Conservation (phyloP, 495 filamentous ascomycete species). For the Lasiosphaeria miniovina region DNA sequence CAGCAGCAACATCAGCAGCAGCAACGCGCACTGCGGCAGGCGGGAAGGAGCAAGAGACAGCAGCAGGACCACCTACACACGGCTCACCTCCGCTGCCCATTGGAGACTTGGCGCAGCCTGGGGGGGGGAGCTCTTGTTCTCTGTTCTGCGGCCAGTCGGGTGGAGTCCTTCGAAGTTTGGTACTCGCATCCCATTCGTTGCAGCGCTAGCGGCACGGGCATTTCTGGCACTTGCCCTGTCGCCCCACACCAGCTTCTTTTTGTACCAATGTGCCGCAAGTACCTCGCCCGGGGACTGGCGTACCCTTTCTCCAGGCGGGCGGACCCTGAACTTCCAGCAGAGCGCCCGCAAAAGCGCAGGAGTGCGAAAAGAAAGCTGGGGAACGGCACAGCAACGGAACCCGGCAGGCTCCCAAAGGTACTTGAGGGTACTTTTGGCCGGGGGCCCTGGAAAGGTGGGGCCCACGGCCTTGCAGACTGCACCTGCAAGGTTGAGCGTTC, state of each 20-base stretch:
- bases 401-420: background rate
- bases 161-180: slow-evolving; percentile 28
- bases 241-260: slow-evolving; percentile 6
- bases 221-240: slow-evolving; percentile 20
- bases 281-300: slow-evolving; percentile 11
- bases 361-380: background rate
- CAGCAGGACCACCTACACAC: slow-evolving; percentile 7
- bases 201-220: slow-evolving; percentile 22
- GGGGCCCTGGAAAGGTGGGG: background rate
- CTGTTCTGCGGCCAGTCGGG: slow-evolving; percentile 22
- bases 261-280: slow-evolving; percentile 22
- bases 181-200: slow-evolving; percentile 24
- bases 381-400: background rate
- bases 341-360: background rate
- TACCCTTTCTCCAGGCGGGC: slow-evolving; percentile 5
- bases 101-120: slow-evolving; percentile 13
- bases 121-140: slow-evolving; percentile 4
- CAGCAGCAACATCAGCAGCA: background rate
- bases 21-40: background rate
- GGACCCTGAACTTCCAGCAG: slow-evolving; percentile 9
- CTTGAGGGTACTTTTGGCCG: slow-evolving; percentile 7
- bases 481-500: slow-evolving; percentile 24
- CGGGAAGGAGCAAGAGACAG: slow-evolving; percentile 11
- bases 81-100: slow-evolving; percentile 14
- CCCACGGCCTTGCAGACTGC: slow-evolving; percentile 5